Base-by-base conservation (phyloP, 2,329 filamentous ascomycete species). In the Nannizziopsis arthrosporioides region DNA sequence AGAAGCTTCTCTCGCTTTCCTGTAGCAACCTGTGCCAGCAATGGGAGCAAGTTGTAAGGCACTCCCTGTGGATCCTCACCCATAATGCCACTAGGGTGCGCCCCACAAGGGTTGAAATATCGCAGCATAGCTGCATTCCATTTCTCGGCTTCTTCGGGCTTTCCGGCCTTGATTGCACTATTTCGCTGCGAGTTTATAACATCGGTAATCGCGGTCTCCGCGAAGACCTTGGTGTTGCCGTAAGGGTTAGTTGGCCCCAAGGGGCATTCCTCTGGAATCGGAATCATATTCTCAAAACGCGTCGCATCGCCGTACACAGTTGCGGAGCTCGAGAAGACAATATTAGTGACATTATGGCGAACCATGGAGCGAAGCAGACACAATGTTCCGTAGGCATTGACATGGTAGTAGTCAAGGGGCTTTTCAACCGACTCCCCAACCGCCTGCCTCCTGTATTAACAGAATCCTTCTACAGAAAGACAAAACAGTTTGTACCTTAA, bases 251-350 rank as follows among this genome's bases (percentile, higher is more conserved):
- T 98, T 11, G 92, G 87, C 44, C 88, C 90, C 54, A 94, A 86
- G 52, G 93, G 92, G 76, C 92, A 98, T 68, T 85, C 75, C 73
- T 98, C 92, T 44, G 92, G 92, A 62, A 98, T 98, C 55, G 92
- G 92, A 56, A 98, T 98, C 92, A 98, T 98, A 76, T 93, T 84
- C 57, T 84, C 81, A 71, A 95, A 86, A 64, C 88, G 85, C 40
- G 92, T 96, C 47, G 90, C 92, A 69, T 98, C 93, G 63, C 92
- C 92, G 68, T 98, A 98, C 31, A 98, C 92, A 57, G 93, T 98
- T 31, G 92, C 92, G 1, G 89, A 95, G 54, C 88, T 95, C 52
- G 90, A 96, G 73, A 98, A 98, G 69, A 98, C 92, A 61, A 98
- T 92, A 75, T 94, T 96, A 70, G 80, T 79, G 58, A 98, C 89